Evolutionary conservation across 2,329 filamentous ascomycete species (phyloP).

Genomic region (Geosmithia putterillii): DNA sequence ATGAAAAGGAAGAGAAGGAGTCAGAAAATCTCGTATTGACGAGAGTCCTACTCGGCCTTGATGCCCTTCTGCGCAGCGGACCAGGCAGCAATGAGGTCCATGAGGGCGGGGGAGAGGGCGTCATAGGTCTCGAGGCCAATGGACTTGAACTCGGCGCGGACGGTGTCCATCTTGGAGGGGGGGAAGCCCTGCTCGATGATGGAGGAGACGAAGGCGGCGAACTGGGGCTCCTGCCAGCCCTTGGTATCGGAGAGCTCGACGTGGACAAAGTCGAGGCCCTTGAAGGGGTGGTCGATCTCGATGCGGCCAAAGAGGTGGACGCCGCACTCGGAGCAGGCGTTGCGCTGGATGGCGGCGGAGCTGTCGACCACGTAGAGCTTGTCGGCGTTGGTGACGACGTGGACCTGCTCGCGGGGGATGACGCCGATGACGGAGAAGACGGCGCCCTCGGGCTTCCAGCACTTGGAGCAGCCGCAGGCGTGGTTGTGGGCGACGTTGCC

Average conservation of each 20-base stretch:
- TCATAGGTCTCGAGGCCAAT: slow-evolving; percentile 52
- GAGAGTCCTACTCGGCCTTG: slow-evolving; percentile 1
- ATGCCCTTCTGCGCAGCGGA: slow-evolving; percentile 33
- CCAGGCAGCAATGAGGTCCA: slow-evolving; percentile 48
- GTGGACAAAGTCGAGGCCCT: slow-evolving; percentile 59
- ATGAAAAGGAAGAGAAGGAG: background rate
- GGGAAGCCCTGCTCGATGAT: slow-evolving; percentile 57
- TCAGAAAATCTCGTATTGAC: background rate
- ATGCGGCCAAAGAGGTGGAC: slow-evolving; percentile 54
- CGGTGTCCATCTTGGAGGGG: slow-evolving; percentile 38
- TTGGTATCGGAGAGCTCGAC: slow-evolving; percentile 44
- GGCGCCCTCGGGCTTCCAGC: slow-evolving; percentile 54
- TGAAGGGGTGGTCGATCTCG: slow-evolving; percentile 51
- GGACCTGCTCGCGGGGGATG: slow-evolving; percentile 39
- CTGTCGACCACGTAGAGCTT: slow-evolving; percentile 47
- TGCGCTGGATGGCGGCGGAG: slow-evolving; percentile 44
- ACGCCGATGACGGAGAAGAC: slow-evolving; percentile 55
- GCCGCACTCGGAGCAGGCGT: slow-evolving; percentile 49
- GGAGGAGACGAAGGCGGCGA: slow-evolving; percentile 54
- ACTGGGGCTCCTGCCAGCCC: slow-evolving; percentile 63
- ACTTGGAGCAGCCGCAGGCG: slow-evolving; percentile 60
- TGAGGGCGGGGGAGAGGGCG: slow-evolving; percentile 45
- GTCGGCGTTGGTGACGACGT: slow-evolving; percentile 41
- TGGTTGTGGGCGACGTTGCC: slow-evolving; percentile 57
- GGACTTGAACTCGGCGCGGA: slow-evolving; percentile 38